These are phyloP conservation scores for Ogataea trehaloabstinens DNA, from an alignment of 805 yeast genomes.

Conservation along the genomic window DNA sequence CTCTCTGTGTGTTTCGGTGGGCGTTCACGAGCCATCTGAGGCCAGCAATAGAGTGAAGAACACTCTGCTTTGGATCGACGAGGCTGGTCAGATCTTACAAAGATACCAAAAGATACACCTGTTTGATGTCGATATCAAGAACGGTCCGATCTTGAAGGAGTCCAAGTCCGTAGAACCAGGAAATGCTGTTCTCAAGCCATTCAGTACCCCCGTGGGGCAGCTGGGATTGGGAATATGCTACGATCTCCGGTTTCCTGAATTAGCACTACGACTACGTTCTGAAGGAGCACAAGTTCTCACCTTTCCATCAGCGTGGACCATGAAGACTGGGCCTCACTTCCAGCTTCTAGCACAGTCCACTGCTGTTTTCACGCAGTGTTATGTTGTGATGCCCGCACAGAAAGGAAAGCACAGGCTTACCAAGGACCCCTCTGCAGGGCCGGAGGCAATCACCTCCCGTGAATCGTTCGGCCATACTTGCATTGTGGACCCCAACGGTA, in stretches of 20 bases:
- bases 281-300: conserved; percentile 75
- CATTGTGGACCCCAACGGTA: conserved; percentile 92
- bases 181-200: conserved; percentile 46
- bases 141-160: conserved; percentile 81
- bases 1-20: conserved; percentile 69
- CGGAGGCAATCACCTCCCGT: conserved; percentile 45
- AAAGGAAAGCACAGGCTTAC: conserved; percentile 67
- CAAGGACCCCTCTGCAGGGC: conserved; percentile 14
- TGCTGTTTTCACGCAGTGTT: conserved; percentile 86
- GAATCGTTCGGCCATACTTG: conserved; percentile 85
- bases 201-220: conserved; percentile 57
- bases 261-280: conserved; percentile 60
- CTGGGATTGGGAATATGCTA: conserved; percentile 79
- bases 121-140: conserved; percentile 80
- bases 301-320: conserved; percentile 91
- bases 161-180: conserved; percentile 85
- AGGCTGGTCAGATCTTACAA: conserved; percentile 61
- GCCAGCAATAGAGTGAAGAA: conserved; percentile 56
- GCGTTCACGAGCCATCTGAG: conserved; percentile 78
- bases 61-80: conserved; percentile 67
- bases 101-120: conserved; percentile 84
- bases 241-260: conserved; percentile 85
- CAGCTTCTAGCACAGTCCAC: conserved; percentile 72
- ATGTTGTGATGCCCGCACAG: conserved; percentile 87
- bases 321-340: conserved; percentile 95